Evolutionary conservation across 2,329 filamentous ascomycete genomes (phyloP).

Genomic region (Penicillium sclerotiorum): DNA sequence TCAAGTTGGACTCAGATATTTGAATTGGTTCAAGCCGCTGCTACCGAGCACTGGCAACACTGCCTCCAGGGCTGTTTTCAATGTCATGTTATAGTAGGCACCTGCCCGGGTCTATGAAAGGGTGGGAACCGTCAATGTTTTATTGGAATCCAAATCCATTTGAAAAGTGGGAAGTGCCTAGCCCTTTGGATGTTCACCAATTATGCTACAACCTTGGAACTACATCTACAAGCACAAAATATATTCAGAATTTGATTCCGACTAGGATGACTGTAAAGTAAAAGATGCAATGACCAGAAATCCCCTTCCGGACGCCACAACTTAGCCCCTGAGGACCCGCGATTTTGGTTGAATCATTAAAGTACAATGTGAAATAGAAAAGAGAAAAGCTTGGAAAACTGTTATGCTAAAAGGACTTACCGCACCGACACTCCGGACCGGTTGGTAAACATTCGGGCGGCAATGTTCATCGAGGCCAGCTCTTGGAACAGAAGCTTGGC

Average conservation of each 20-base stretch:
- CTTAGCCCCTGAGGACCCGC: constrained; percentile 21
- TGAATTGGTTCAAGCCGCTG: too few relatives aligned
- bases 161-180: too few relatives aligned
- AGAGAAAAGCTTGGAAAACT: neutral
- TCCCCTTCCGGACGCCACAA: constrained; percentile 27
- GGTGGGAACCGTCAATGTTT: too few relatives aligned
- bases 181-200: neutral
- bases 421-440: constrained; percentile 48
- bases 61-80: too few relatives aligned
- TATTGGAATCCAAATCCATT: too few relatives aligned
- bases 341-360: constrained; percentile 32
- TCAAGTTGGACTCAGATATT: too few relatives aligned
- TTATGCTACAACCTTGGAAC: neutral
- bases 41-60: too few relatives aligned
- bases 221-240: neutral
- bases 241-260: constrained; percentile 2
- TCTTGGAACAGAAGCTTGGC: constrained; percentile 99
- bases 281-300: constrained; percentile 21
- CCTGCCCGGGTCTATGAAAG: too few relatives aligned
- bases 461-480: constrained; percentile 97
- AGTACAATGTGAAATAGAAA: constrained; percentile 23
- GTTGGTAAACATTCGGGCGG: constrained; percentile 93
- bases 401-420: constrained; percentile 24
- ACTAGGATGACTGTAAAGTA: constrained; percentile 28
- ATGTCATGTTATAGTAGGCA: too few relatives aligned